Evolutionary conservation across 2,329 filamentous ascomycete species (phyloP).

Genomic region (Colletotrichum camelliae): DNA sequence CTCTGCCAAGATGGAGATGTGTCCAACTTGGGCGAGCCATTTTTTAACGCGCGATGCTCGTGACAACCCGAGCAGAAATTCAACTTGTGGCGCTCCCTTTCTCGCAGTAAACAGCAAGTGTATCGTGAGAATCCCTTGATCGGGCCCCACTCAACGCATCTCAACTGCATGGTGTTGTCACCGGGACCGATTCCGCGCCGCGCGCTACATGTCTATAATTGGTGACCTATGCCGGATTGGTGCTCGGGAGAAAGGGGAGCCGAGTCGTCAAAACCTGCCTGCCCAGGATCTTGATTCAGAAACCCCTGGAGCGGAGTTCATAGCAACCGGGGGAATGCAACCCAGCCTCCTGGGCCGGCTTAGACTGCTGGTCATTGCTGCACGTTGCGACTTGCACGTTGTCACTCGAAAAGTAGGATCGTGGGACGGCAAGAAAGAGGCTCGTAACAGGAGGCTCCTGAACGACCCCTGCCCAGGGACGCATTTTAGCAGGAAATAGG

Average conservation of each 20-base stretch:
- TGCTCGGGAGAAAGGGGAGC: background rate
- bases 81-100: background rate
- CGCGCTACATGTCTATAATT: background rate
- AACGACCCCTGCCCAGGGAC: background rate
- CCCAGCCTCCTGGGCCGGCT: background rate
- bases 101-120: background rate
- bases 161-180: background rate
- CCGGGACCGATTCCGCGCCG: background rate
- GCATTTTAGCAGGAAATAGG: background rate
- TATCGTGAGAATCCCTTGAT: background rate
- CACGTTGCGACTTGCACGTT: background rate
- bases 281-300: background rate
- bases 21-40: background rate
- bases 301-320: background rate
- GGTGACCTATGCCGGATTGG: background rate
- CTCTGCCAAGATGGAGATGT: background rate
- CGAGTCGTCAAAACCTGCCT: slow-evolving; percentile 6
- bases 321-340: background rate
- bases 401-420: background rate
- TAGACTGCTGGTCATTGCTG: background rate
- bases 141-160: background rate
- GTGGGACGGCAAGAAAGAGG: background rate
- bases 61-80: background rate
- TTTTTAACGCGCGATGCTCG: background rate
- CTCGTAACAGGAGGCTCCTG: background rate